Evolutionary conservation across 2,329 filamentous ascomycete genomes (phyloP).

Genomic region (Fusarium domesticum): DNA sequence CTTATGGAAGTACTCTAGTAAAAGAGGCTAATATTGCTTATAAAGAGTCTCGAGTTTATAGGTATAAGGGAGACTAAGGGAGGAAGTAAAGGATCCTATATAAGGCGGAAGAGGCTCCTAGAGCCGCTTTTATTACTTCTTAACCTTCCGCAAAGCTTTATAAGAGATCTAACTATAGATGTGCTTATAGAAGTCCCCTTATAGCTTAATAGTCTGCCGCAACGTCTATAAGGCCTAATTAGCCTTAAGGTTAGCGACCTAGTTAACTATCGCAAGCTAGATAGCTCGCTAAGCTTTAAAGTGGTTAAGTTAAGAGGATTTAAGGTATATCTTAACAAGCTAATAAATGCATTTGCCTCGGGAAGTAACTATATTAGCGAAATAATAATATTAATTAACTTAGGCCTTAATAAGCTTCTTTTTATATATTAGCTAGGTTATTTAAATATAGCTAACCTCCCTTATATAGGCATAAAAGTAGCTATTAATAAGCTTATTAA

Average conservation of each 20-base stretch:
- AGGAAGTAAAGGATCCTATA: not conserved
- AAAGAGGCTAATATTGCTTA: not conserved
- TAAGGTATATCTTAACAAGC: conserved; percentile 1
- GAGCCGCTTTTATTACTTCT: not conserved
- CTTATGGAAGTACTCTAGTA: not conserved
- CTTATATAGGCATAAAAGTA: conserved; percentile 15
- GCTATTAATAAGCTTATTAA: conserved; percentile 12
- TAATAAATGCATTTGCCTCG: not conserved
- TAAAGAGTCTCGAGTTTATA: not conserved
- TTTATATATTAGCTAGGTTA: conserved; percentile 20
- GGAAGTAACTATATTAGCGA: conserved; percentile 13
- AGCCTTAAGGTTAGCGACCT: conserved; percentile 11
- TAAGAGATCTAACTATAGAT: conserved; percentile 14
- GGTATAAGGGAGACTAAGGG: not conserved
- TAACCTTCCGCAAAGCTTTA: conserved; percentile 1
- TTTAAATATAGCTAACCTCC: conserved; percentile 21
- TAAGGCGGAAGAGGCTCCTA: not conserved
- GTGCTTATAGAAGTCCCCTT: conserved; percentile 6
- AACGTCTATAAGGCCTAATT: conserved; percentile 11
- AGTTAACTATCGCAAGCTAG: conserved; percentile 9
- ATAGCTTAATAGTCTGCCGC: conserved; percentile 13
- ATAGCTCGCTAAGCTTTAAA: conserved; percentile 19
- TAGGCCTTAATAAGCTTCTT: conserved; percentile 22
- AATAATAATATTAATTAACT: conserved; percentile 21
- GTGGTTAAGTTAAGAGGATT: conserved; percentile 11